A percentile compares a stretch with the other conserved stretches of the same genome.
Conservation (phyloP, 2,329 filamentous ascomycete species). For the Fusarium sp. region DNA sequence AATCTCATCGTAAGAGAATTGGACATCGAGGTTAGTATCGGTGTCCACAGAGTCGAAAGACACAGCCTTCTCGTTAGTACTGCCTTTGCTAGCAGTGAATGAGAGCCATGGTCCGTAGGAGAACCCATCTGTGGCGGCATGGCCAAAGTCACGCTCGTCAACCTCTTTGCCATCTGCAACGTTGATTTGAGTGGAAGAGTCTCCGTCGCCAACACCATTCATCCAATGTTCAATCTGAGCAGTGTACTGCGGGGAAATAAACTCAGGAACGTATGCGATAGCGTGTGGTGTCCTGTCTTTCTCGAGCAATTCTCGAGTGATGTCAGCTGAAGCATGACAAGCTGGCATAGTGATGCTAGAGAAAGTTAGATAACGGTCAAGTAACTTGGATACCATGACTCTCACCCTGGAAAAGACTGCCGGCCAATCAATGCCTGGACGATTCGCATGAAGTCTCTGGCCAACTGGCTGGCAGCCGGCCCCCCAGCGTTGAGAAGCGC, state of each 20-base stretch:
- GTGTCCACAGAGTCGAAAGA: conserved; percentile 23
- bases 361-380: neutral
- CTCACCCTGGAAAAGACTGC: conserved; percentile 26
- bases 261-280: conserved; percentile 39
- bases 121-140: conserved; percentile 31
- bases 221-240: conserved; percentile 38
- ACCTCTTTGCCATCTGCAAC: conserved; percentile 30
- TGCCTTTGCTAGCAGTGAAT: conserved; percentile 19
- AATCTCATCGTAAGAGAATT: conserved; percentile 42
- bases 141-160: conserved; percentile 38
- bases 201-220: conserved; percentile 36
- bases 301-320: conserved; percentile 27
- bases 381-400: fast-evolving
- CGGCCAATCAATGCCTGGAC: conserved; percentile 31
- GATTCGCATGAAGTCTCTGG: conserved; percentile 25
- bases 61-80: conserved; percentile 10
- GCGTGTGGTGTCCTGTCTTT: conserved; percentile 35
- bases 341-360: conserved; percentile 38
- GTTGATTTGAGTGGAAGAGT: conserved; percentile 26
- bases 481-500: conserved; percentile 19
- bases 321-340: conserved; percentile 37
- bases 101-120: conserved; percentile 38
- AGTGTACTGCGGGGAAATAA: conserved; percentile 25
- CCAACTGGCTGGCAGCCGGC: conserved; percentile 11
- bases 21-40: conserved; percentile 31